Conservation (phyloP, 257 asterid genomes). For the Gardenia jasminoides region DNA sequence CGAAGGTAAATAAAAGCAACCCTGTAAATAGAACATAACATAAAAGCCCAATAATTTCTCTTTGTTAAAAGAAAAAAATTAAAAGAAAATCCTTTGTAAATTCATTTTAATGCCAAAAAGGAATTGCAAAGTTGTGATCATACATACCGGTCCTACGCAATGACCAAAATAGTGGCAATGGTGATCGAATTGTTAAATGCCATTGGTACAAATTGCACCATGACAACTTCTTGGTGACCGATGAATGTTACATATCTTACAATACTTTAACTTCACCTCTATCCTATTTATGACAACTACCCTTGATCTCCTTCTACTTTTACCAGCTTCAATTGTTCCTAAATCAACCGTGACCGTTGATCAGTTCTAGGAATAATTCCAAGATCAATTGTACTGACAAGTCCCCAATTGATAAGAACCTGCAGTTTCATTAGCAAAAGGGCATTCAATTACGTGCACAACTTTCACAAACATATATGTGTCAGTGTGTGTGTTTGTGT, state of each 20-base stretch:
- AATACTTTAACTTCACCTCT: slow-evolving; percentile 32
- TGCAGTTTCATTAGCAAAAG: background rate
- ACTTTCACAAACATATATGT: background rate
- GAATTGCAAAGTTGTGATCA: background rate
- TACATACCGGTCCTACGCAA: slow-evolving; percentile 37
- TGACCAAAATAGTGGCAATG: slow-evolving; percentile 48
- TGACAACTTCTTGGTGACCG: slow-evolving; percentile 33
- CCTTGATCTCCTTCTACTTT: slow-evolving; percentile 6
- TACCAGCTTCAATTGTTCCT: background rate
- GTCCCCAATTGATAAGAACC: slow-evolving; percentile 22
- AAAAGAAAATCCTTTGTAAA: background rate
- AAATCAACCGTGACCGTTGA: background rate
- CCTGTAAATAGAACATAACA: slow-evolving; percentile 22
- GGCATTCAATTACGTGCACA: background rate
- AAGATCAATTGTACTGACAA: slow-evolving; percentile 21
- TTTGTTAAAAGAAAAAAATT: slow-evolving; percentile 6
- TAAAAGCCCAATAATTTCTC: slow-evolving; percentile 30
- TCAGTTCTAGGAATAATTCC: slow-evolving; percentile 19
- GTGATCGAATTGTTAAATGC: slow-evolving; percentile 38
- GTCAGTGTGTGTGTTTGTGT: too few species aligned
- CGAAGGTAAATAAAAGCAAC: slow-evolving; percentile 24
- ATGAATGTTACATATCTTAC: slow-evolving; percentile 34
- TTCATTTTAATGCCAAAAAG: background rate
- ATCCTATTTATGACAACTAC: slow-evolving; percentile 16
- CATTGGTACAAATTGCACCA: slow-evolving; percentile 37